Percentiles rank a stretch among this genome's conserved stretches.
phyloP scores from a whole-genome alignment of 164 flowering plant species.

The Sextonia rubra region DNA sequence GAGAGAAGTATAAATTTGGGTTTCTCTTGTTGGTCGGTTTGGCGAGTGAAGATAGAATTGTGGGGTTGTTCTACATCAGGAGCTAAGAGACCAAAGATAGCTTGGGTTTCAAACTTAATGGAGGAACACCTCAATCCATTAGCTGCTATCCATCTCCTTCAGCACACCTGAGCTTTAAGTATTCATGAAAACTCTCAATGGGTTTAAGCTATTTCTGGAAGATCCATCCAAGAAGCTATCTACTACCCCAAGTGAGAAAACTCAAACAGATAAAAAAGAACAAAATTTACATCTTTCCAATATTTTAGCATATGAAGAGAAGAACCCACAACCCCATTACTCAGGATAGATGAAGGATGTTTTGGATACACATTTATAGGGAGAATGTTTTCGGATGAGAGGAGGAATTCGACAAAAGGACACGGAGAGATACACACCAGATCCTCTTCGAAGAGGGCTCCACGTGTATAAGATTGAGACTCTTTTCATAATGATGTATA shows the following conservation, averaged over 20 bases:
- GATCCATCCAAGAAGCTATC: constrained; percentile 91
- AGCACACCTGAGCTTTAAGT: constrained; percentile 77
- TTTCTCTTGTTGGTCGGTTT: constrained; percentile 29
- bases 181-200: constrained; percentile 79
- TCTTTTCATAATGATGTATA: too few species aligned
- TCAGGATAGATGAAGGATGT: too few species aligned
- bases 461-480: too few species aligned
- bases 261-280: neutral
- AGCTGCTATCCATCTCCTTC: constrained; percentile 90
- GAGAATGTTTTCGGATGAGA: too few species aligned
- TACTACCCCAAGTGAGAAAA: constrained; percentile 82
- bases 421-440: too few species aligned
- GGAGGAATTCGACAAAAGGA: too few species aligned
- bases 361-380: too few species aligned
- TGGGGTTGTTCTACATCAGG: constrained; percentile 24
- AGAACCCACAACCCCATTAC: neutral
- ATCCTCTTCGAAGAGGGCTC: too few species aligned
- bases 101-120: constrained; percentile 26
- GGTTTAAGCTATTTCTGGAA: constrained; percentile 99
- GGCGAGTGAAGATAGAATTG: constrained; percentile 32
- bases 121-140: constrained; percentile 76
- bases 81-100: constrained; percentile 1
- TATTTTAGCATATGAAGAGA: neutral
- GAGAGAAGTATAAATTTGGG: constrained; percentile 17
- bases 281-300: neutral